Conservation (phyloP, 108 stramenopile genomes). For the Cyclotella atomus region DNA sequence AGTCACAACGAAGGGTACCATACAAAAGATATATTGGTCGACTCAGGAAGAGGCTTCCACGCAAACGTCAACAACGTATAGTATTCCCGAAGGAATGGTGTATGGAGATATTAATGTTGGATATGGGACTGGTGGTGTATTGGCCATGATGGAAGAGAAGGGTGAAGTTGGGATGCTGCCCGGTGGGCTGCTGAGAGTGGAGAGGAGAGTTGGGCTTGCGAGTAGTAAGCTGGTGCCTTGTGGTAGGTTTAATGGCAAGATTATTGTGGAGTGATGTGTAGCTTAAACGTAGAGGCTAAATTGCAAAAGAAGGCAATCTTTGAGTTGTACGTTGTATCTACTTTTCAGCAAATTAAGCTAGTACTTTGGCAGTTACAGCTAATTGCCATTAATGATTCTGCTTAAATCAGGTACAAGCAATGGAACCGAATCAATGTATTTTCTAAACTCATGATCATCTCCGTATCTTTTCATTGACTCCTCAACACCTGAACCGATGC, state of each 20-base stretch:
- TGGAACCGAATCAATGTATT: slow-evolving; percentile 63
- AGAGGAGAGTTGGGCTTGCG: slow-evolving; percentile 72
- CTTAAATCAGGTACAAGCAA: slow-evolving; percentile 57
- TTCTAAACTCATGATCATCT: slow-evolving; percentile 46
- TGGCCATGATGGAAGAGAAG: slow-evolving; percentile 50
- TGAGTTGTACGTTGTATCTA: no score
- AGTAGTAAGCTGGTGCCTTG: slow-evolving; percentile 66
- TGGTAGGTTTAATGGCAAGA: slow-evolving; percentile 65
- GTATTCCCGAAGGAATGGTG: slow-evolving; percentile 75
- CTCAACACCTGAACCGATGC: slow-evolving; percentile 48
- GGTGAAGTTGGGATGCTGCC: slow-evolving; percentile 39
- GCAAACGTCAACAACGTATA: slow-evolving; percentile 70
- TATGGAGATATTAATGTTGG: slow-evolving; percentile 71
- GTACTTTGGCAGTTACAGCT: no score
- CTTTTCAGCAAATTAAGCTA: no score
- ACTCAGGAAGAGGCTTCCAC: slow-evolving; percentile 56
- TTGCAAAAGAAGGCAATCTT: no score
- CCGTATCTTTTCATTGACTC: slow-evolving; percentile 67
- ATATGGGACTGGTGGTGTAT: slow-evolving; percentile 57
- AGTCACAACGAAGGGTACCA: slow-evolving; percentile 83
- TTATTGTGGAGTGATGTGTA: slow-evolving; percentile 6
- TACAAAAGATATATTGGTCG: slow-evolving; percentile 79
- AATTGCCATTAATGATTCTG: no score
- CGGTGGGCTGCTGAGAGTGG: slow-evolving; percentile 72
- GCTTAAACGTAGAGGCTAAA: no score